phyloP scores from a whole-genome alignment of 2,329 filamentous ascomycete genomes.

The Capronia epimyces region DNA sequence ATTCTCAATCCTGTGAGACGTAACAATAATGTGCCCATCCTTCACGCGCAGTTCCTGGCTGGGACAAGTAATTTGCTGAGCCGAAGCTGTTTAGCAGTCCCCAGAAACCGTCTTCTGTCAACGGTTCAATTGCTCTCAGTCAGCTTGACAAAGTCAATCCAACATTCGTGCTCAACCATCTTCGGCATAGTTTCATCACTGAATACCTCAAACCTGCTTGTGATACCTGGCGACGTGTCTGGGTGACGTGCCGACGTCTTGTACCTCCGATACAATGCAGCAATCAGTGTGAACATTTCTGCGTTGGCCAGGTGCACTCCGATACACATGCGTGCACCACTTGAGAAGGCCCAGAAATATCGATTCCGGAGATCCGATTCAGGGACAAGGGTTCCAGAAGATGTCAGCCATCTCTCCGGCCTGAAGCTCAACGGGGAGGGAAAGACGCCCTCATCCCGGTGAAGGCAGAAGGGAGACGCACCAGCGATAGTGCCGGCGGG shows the following conservation, averaged over 20 bases:
- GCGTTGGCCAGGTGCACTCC: slow-evolving; percentile 45
- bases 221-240: slow-evolving; percentile 31
- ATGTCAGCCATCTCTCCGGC: slow-evolving; percentile 34
- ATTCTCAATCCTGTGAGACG: neutral
- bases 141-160: slow-evolving; percentile 23
- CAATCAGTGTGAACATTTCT: slow-evolving; percentile 46
- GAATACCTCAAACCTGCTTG: slow-evolving; percentile 33
- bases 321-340: slow-evolving; percentile 40
- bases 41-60: neutral
- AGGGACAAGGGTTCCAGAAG: slow-evolving; percentile 19
- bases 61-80: neutral
- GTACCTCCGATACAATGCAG: slow-evolving; percentile 44
- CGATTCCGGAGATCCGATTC: slow-evolving; percentile 24
- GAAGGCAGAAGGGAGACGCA: slow-evolving; percentile 33
- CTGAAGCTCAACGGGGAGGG: slow-evolving; percentile 42
- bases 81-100: neutral
- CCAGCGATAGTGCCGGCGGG: slow-evolving; percentile 32
- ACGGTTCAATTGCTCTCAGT: neutral
- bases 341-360: slow-evolving; percentile 39
- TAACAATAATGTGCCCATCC: neutral
- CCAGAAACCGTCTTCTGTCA: neutral
- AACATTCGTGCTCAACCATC: slow-evolving; percentile 27
- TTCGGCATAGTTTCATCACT: slow-evolving; percentile 29
- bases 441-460: slow-evolving; percentile 44
- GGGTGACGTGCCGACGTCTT: slow-evolving; percentile 33